Percentiles rank a stretch among this genome's conserved stretches.
Conservation (phyloP, 768 basidiomycete species). For the Nidula microcarpa region DNA sequence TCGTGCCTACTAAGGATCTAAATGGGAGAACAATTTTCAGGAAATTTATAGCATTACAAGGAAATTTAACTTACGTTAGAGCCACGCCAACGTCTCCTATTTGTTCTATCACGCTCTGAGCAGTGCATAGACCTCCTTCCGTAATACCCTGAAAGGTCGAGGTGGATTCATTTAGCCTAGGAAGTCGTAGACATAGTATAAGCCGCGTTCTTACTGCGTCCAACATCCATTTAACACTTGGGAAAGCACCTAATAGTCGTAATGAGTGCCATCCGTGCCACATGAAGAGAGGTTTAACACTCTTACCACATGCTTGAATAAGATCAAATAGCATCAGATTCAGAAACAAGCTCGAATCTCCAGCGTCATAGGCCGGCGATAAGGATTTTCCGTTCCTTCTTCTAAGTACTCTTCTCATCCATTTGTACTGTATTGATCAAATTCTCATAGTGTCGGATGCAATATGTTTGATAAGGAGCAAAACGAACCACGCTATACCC, state of each 20-base stretch:
- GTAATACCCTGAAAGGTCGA: constrained; percentile 15
- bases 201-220: constrained; percentile 11
- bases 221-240: constrained; percentile 30
- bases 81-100: constrained; percentile 34
- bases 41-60: not conserved
- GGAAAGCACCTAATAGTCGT: constrained; percentile 21
- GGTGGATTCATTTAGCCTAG: not conserved
- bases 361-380: constrained; percentile 7
- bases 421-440: no score
- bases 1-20: constrained; percentile 4
- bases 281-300: not conserved
- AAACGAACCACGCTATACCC: no score
- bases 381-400: no score
- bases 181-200: not conserved
- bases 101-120: constrained; percentile 35
- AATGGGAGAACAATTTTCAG: not conserved
- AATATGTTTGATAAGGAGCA: no score
- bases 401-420: no score
- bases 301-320: constrained; percentile 28
- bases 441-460: no score
- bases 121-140: constrained; percentile 28
- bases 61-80: constrained; percentile 21
- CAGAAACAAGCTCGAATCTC: constrained; percentile 30
- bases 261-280: not conserved
- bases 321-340: constrained; percentile 39